Conservation (phyloP, 2,329 filamentous ascomycete genomes). For the Penicillium sp. region DNA sequence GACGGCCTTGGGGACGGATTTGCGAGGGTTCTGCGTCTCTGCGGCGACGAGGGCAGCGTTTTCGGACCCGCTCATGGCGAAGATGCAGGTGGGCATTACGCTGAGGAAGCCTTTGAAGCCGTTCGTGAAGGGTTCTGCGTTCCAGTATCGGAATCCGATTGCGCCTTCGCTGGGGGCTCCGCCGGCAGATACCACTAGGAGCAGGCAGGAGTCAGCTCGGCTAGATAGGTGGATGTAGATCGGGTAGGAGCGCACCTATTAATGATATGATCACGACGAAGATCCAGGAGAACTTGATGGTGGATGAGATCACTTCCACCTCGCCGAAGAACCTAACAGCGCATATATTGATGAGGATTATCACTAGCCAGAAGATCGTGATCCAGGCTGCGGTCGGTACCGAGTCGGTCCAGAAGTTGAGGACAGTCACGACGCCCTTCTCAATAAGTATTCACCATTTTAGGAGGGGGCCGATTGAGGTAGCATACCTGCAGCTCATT, state of each 20-base stretch:
- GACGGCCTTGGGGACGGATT: conserved; percentile 50
- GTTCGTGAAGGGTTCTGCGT: conserved; percentile 47
- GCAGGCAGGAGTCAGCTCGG: conserved; percentile 18
- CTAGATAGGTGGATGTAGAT: background rate
- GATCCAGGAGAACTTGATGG: conserved; percentile 55
- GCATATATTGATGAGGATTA: conserved; percentile 49
- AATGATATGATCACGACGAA: conserved; percentile 53
- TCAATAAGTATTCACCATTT: background rate
- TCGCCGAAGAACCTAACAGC: conserved; percentile 52
- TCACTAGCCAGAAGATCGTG: conserved; percentile 49
- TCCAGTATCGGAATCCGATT: conserved; percentile 55
- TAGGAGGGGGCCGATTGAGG: too few relatives aligned
- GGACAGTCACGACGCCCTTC: conserved; percentile 45
- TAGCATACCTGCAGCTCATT: conserved; percentile 40
- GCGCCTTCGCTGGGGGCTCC: conserved; percentile 45
- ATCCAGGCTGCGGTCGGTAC: conserved; percentile 52
- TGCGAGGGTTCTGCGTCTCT: conserved; percentile 50
- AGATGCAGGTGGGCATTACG: conserved; percentile 44
- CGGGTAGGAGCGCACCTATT: conserved; percentile 26
- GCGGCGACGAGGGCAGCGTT: conserved; percentile 50
- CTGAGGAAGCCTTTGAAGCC: conserved; percentile 51
- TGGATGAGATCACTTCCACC: conserved; percentile 50
- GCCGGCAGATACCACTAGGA: conserved; percentile 48
- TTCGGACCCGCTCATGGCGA: conserved; percentile 49
- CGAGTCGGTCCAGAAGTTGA: conserved; percentile 51